A percentile compares a stretch with the other conserved stretches of the same genome.
phyloP scores from a whole-genome alignment of 1,284 basidiomycete genomes.

The Tetrapyrgos nigripes region DNA sequence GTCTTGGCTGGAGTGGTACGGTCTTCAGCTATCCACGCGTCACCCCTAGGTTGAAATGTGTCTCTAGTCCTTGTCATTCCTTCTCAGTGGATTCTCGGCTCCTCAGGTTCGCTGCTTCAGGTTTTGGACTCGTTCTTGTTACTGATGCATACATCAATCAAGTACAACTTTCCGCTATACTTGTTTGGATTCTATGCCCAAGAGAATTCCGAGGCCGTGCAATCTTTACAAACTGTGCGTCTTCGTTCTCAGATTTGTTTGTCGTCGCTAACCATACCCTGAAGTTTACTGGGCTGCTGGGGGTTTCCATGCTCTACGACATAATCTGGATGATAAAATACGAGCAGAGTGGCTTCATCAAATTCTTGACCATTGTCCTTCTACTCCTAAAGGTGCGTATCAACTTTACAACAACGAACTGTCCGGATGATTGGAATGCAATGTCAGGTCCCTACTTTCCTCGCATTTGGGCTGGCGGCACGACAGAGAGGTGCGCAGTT shows the following conservation, averaged over 20 bases:
- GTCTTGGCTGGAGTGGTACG: slow-evolving; percentile 68
- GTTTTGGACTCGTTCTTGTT: slow-evolving; percentile 33
- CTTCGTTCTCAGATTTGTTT: background rate
- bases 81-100: slow-evolving; percentile 60
- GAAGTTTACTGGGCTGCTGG: slow-evolving; percentile 72
- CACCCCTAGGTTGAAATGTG: background rate
- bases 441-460: slow-evolving; percentile 61
- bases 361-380: slow-evolving; percentile 62
- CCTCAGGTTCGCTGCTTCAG: slow-evolving; percentile 67
- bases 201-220: slow-evolving; percentile 66
- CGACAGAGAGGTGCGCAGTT: slow-evolving; percentile 71
- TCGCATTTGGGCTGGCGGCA: slow-evolving; percentile 60
- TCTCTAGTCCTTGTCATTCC: slow-evolving; percentile 48
- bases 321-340: slow-evolving; percentile 72
- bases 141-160: no score
- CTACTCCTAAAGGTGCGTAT: slow-evolving; percentile 66
- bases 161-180: slow-evolving; percentile 73
- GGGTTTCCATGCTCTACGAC: slow-evolving; percentile 67
- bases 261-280: background rate
- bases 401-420: no score
- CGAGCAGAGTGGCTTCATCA: slow-evolving; percentile 60
- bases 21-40: background rate
- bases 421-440: no score
- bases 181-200: slow-evolving; percentile 77
- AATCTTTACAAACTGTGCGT: slow-evolving; percentile 66